phyloP scores from a whole-genome alignment of 208 protist species.

The Phytomonas francai region DNA sequence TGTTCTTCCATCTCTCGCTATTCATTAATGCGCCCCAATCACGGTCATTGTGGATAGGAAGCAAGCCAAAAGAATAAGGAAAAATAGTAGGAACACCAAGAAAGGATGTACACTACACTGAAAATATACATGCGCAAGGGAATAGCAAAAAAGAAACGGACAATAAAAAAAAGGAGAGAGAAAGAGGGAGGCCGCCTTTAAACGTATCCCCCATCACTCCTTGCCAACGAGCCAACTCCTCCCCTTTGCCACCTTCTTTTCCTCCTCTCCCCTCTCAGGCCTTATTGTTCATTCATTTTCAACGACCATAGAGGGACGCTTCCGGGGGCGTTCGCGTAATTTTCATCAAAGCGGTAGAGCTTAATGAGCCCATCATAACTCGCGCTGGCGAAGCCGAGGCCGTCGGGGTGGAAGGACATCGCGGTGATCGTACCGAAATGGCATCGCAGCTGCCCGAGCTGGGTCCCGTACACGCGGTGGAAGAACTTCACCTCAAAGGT shows the following conservation, averaged over 20 bases:
- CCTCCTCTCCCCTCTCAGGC: neutral
- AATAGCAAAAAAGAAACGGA: constrained; percentile 4
- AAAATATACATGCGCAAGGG: neutral
- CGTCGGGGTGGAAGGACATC: constrained; percentile 93
- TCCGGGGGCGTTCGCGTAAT: constrained; percentile 81
- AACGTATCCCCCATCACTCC: no score
- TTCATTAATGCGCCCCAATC: no score
- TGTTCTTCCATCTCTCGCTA: no score
- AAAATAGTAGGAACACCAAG: no score
- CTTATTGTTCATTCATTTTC: neutral
- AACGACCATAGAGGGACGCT: constrained; percentile 54
- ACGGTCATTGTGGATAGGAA: no score
- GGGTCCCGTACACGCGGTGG: constrained; percentile 93
- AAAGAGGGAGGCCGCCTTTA: neutral
- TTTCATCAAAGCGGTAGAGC: constrained; percentile 92
- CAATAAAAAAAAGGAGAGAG: constrained; percentile 1
- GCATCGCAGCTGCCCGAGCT: constrained; percentile 93
- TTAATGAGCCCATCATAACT: constrained; percentile 95
- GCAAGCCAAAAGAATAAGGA: no score
- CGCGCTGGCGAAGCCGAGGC: constrained; percentile 88
- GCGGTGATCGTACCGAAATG: constrained; percentile 99
- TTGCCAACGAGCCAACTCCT: no score
- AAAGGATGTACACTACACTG: no score
- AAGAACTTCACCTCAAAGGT: constrained; percentile 96
- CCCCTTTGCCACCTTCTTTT: no score